Percentiles rank a stretch among this genome's conserved stretches.
Conservation (phyloP, 306 rosid genomes). For the Casuarina cunninghamiana region DNA sequence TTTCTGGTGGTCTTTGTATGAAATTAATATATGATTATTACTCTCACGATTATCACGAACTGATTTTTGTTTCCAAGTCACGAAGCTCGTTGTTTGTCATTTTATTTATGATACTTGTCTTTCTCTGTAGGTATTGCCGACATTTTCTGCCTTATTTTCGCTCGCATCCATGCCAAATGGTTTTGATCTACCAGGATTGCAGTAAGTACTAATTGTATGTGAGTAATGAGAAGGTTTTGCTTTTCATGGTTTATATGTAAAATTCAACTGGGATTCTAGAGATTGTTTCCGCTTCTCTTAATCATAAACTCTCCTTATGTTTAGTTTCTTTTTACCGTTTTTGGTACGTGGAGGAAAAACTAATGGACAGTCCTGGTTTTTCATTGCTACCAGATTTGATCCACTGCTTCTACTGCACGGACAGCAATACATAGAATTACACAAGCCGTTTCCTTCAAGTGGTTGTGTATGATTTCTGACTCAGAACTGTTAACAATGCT, state of each 20-base stretch:
- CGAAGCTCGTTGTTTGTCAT: not conserved
- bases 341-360: not conserved
- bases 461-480: too few species aligned
- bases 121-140: slow-evolving; percentile 71
- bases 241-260: slow-evolving; percentile 9
- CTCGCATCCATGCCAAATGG: slow-evolving; percentile 21
- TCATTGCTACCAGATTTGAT: slow-evolving; percentile 58
- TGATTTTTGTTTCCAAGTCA: slow-evolving; percentile 1
- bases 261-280: too few species aligned
- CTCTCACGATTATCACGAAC: not conserved
- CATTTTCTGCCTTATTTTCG: slow-evolving; percentile 69
- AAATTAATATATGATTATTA: not conserved
- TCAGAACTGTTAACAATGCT: too few species aligned
- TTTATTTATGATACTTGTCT: slow-evolving; percentile 17
- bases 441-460: too few species aligned
- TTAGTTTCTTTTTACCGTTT: slow-evolving; percentile 8
- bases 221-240: slow-evolving; percentile 1
- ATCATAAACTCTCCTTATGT: too few species aligned
- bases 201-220: slow-evolving; percentile 58
- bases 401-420: slow-evolving; percentile 78
- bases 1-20: not conserved
- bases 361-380: slow-evolving; percentile 17
- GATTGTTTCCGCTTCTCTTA: too few species aligned
- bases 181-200: slow-evolving; percentile 61
- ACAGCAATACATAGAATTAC: too few species aligned